Evolutionary conservation across 495 filamentous ascomycete genomes (phyloP).

Genomic region (Hyaloscypha finlandica): DNA sequence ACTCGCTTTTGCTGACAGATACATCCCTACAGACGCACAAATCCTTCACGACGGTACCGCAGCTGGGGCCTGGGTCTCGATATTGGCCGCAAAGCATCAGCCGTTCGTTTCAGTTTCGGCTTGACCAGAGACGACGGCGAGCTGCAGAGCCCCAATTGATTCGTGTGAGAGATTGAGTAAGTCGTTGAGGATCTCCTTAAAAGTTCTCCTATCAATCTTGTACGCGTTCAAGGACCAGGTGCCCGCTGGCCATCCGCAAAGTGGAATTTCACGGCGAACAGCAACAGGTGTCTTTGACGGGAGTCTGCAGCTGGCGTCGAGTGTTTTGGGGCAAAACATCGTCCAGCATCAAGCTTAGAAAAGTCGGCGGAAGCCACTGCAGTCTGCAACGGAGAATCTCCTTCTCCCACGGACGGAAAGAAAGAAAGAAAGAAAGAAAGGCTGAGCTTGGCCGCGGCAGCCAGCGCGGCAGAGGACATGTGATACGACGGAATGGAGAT

Average conservation of each 20-base stretch:
- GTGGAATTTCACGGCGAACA: neutral
- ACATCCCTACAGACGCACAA: neutral
- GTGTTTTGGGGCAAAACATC: conserved; percentile 2
- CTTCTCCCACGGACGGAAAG: neutral
- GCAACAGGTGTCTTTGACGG: neutral
- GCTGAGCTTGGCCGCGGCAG: neutral
- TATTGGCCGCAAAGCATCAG: neutral
- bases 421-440: no score
- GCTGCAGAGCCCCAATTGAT: neutral
- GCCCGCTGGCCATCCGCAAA: neutral
- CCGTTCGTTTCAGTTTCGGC: neutral
- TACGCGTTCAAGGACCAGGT: neutral
- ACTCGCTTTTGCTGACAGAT: conserved; percentile 4
- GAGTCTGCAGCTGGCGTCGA: neutral
- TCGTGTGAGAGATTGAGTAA: conserved; percentile 1
- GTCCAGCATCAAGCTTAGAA: neutral
- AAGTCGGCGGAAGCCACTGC: neutral
- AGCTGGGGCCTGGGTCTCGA: neutral
- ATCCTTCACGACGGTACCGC: neutral
- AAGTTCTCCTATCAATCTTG: neutral
- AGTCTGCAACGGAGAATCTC: neutral
- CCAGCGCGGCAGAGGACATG: neutral
- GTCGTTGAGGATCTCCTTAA: neutral
- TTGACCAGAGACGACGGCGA: neutral
- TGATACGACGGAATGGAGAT: neutral